A percentile compares a stretch with the other conserved stretches of the same genome.
phyloP scores from a whole-genome alignment of 2,329 filamentous ascomycete species.

The Acarospora socialis region DNA sequence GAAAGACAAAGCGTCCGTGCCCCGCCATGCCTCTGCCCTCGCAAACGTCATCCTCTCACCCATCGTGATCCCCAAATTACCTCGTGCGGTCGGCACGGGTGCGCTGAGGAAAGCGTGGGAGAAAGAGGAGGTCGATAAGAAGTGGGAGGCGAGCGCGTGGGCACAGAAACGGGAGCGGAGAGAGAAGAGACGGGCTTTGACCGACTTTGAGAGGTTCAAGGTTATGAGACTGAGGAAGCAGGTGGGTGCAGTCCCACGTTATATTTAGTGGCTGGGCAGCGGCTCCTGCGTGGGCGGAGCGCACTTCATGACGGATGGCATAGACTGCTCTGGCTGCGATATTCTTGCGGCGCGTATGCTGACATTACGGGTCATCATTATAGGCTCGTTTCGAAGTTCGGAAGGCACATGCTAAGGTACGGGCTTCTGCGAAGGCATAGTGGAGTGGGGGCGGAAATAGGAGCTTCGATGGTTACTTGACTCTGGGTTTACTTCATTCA shows the following conservation, averaged over 20 bases:
- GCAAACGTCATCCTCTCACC: conserved; percentile 76
- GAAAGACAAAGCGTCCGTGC: conserved; percentile 62
- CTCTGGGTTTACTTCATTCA: no score
- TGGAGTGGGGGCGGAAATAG: conserved; percentile 31
- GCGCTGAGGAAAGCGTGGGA: conserved; percentile 82
- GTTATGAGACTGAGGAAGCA: conserved; percentile 99
- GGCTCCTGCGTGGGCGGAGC: no score
- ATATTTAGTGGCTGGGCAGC: background rate
- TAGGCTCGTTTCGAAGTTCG: conserved; percentile 85
- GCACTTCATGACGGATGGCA: no score
- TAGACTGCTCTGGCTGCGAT: background rate
- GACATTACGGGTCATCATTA: conserved; percentile 10
- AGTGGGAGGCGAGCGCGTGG: conserved; percentile 85
- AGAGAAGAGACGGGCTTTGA: conserved; percentile 76
- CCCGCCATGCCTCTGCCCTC: conserved; percentile 76
- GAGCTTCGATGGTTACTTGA: no score
- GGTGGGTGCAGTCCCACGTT: conserved; percentile 33
- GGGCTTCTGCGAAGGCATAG: conserved; percentile 56
- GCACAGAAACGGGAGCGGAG: conserved; percentile 83
- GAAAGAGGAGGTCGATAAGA: conserved; percentile 72
- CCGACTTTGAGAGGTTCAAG: conserved; percentile 99
- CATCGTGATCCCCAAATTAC: conserved; percentile 73
- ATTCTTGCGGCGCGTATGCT: conserved; percentile 5
- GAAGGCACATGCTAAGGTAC: conserved; percentile 90
- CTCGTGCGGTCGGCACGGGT: conserved; percentile 69